Evolutionary conservation across 2,329 filamentous ascomycete genomes (phyloP).

Genomic region (Cordyceps tenuipes): DNA sequence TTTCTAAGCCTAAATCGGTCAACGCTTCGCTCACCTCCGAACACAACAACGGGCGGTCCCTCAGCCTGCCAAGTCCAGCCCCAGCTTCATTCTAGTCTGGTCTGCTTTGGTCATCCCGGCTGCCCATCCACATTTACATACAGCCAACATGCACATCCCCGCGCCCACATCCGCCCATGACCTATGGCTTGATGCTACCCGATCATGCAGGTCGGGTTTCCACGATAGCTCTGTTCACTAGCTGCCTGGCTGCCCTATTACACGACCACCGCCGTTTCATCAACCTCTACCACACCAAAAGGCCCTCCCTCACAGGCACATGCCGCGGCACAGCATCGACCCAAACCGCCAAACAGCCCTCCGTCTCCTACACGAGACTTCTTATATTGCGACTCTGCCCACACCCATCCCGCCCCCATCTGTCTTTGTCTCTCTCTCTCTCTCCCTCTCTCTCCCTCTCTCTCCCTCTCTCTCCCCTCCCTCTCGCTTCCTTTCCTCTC

Average conservation of each 20-base stretch:
- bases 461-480: neutral
- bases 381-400: neutral
- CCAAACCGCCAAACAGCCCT: neutral
- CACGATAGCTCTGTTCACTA: neutral
- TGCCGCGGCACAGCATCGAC: neutral
- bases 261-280: neutral
- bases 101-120: neutral
- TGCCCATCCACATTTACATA: neutral
- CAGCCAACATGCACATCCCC: neutral
- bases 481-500: too few relatives aligned
- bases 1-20: too few relatives aligned
- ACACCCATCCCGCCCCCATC: neutral
- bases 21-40: too few relatives aligned
- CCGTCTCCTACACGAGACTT: neutral
- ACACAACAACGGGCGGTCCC: too few relatives aligned
- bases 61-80: too few relatives aligned
- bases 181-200: neutral
- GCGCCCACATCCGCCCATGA: neutral
- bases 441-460: neutral
- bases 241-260: neutral
- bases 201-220: neutral
- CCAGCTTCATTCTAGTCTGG: neutral
- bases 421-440: neutral
- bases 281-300: neutral
- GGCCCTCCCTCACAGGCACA: neutral